Percentiles rank a stretch among this genome's conserved stretches.
Conservation (phyloP, 2,329 filamentous ascomycete species). For the Pseudogymnoascus sp. region DNA sequence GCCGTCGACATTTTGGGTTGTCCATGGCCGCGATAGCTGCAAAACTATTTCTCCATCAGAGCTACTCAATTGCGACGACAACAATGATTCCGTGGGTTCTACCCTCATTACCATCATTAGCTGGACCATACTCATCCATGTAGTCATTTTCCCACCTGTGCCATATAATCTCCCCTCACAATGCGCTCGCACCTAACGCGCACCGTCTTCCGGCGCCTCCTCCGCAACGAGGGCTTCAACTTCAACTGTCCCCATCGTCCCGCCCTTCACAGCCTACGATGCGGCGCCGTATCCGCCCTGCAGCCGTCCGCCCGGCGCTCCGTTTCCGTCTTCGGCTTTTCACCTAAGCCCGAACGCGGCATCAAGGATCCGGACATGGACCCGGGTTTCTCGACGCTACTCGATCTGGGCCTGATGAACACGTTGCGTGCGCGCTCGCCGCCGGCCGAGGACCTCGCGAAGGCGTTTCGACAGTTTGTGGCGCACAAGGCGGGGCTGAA, state of each 20-base stretch:
- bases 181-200: slow-evolving; percentile 56
- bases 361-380: slow-evolving; percentile 56
- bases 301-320: slow-evolving; percentile 37
- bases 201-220: slow-evolving; percentile 49
- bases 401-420: slow-evolving; percentile 57
- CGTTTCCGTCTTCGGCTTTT: slow-evolving; percentile 59
- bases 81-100: neutral
- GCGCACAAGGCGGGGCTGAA: slow-evolving; percentile 42
- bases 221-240: slow-evolving; percentile 39
- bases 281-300: slow-evolving; percentile 31
- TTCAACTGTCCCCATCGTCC: slow-evolving; percentile 27
- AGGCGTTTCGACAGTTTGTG: slow-evolving; percentile 60
- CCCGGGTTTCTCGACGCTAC: slow-evolving; percentile 64
- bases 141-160: neutral
- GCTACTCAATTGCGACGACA: slow-evolving; percentile 6
- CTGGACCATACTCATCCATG: neutral
- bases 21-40: slow-evolving; percentile 3
- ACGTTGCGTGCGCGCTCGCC: slow-evolving; percentile 59
- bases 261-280: slow-evolving; percentile 24
- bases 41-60: neutral
- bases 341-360: slow-evolving; percentile 50
- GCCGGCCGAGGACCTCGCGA: slow-evolving; percentile 50
- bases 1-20: slow-evolving; percentile 5
- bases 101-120: neutral
- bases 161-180: slow-evolving; percentile 13